Evolutionary conservation across 257 asterid genomes (phyloP), one percentile per base, ranked within the genome.

Genomic region (Solanum pimpinellifolium): DNA sequence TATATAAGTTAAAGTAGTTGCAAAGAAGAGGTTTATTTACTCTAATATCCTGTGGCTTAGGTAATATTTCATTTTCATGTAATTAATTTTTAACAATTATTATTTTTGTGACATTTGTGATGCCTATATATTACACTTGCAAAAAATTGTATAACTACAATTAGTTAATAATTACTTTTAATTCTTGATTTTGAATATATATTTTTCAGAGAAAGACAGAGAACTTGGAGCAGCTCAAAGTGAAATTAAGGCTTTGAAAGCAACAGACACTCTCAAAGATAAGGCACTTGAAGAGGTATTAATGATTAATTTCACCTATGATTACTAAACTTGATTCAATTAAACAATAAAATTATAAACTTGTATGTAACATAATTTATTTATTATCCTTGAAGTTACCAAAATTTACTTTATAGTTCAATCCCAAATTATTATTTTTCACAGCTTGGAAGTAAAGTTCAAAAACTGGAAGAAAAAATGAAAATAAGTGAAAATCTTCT

Each of bases 231-330:
- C 88, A 44, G 94, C 98, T 87, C 97, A 91, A 52, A 91, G 87
- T 88, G 99, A 95, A 90, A 95, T 92, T 73, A 96, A 94, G 88
- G 97, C 94, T 31, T 83, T 93, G 85, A 91, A 85, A 92, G 94
- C 95, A 85, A 92, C 95, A 46, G 95, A 94, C 62, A 90, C 86
- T 46, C 91, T 92, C 65, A 97, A 95, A 91, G 95, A 95, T 80
- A 94, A 92, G 89, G 97, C 99, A 41, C 88, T 94, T 16, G 95
- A 94, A 90, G 98, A 95, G 98, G 98, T 94, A 93, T 39, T 35
- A 73, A 35, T 1, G 3, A 20, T 9, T 20, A 35, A 35, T 2
- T 72, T 33, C 15, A 9, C 27, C 8, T 33, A 72, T 73, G 29
- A 5, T 73, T 37, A 35, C 20, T 20, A 2, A 35, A 73, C 16